Evolutionary conservation across 441 rosid species (phyloP), one percentile per base, ranked within the genome.

Genomic region (Gossypium gossypioides): DNA sequence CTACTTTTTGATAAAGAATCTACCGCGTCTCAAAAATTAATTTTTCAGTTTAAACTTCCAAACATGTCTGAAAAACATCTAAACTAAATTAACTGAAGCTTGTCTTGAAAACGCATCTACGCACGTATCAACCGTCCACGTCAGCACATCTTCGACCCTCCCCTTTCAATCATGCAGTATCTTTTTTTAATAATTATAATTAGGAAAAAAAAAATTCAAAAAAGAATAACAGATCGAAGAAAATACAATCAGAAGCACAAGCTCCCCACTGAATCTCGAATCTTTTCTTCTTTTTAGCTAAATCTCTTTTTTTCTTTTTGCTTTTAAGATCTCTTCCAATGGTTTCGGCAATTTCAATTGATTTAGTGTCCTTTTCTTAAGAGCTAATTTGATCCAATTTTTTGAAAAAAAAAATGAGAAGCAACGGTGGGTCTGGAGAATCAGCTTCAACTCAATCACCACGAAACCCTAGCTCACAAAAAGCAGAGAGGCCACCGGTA

Each of bases 401-500:
- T 25, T 27, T 24, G n/a, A 12, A 32, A 16, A 67, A 51, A 12
- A 21, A 37, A 57, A 8, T 71, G 74, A 4, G 10, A 22, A 40
- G 46, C 32, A 69, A 69, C 24, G 51, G 54, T 10, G 55, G 13
- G 9, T 21, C 61, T 46, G 67, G 27, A 42, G 74, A 71, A 57
- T 71, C 66, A 67, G 9, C 40, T 15, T 8, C 71, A n/a, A 25
- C 54, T 42, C 56, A 24, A 40, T 8, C 65, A 12, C 37, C 44
- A 2, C 42, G n/a, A 22, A 75, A 57, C 72, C 75, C 78, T 50
- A 79, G 57, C 70, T 46, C 76, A 48, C 81, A 59, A 62, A 80
- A 77, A 15, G 86, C 73, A n/a, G 89, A 79, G 75, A 74, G 78
- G 77, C 88, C 89, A 8, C 92, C 89, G 9, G 78, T 86, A 4